Evolutionary conservation across 768 basidiomycete species (phyloP).

Genomic region (Dacryopinax primogenitus): DNA sequence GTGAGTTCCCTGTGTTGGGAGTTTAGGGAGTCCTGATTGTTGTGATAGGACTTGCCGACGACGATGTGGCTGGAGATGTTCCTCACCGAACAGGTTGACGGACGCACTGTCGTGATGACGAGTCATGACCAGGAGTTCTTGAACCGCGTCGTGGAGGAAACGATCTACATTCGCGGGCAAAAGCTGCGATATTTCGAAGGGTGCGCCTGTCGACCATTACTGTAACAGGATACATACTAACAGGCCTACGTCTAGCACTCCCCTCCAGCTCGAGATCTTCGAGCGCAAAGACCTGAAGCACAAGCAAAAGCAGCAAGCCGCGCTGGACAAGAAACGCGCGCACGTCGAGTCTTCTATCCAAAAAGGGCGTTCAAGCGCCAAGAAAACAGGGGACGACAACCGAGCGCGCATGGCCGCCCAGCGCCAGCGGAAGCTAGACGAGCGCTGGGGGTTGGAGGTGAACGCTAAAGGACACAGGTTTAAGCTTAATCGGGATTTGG

Average conservation of each 20-base stretch:
- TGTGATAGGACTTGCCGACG: constrained; percentile 16
- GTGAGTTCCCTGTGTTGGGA: neutral
- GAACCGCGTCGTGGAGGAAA: constrained; percentile 46
- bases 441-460: constrained; percentile 29
- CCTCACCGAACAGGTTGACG: constrained; percentile 29
- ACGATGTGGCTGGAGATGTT: constrained; percentile 32
- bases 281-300: constrained; percentile 34
- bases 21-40: constrained; percentile 21
- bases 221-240: constrained; percentile 27
- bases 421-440: constrained; percentile 46
- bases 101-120: constrained; percentile 44
- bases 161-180: constrained; percentile 44
- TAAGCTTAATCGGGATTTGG: constrained; percentile 44
- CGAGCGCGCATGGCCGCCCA: constrained; percentile 40
- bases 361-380: constrained; percentile 38
- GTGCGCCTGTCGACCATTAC: neutral
- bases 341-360: constrained; percentile 46
- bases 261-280: constrained; percentile 22
- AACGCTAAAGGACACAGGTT: constrained; percentile 38
- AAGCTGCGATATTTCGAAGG: constrained; percentile 45
- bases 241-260: constrained; percentile 33
- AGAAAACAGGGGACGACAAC: constrained; percentile 50
- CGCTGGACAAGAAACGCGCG: constrained; percentile 35
- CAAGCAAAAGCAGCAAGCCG: constrained; percentile 30
- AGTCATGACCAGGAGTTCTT: constrained; percentile 56